Base-by-base conservation (phyloP, 257 asterid species). In the Gardenia jasminoides region DNA sequence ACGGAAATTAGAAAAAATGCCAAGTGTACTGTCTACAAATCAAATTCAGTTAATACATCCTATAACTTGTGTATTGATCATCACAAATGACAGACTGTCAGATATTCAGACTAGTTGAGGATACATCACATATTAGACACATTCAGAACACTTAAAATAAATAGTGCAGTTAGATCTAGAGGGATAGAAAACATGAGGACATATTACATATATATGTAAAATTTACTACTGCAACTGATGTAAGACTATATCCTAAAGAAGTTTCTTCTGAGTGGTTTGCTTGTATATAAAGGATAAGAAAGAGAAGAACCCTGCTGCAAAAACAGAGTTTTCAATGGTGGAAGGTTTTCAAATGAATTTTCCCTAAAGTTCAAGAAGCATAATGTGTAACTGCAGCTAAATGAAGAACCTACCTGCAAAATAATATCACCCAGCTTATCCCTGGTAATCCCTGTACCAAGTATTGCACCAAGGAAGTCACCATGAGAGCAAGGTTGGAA, bases 391-490 rank as follows among this genome's bases (percentile, higher is more conserved):
- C 44, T 75, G 81, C 8, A n/a, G 66, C 15, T 50, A 48, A 10
- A 71, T 62, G 58, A 78, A 61, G 47, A 46, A 3, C 22, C 70
- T 87, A 93, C 99, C 98, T 90, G 97, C 88, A 96, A 74, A 80
- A 93, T 81, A 74, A 96, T 91, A 83, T 96, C 99, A 41, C 98
- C 99, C 64, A 96, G 73, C 84, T 93, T 93, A 80, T 89, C 94
- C 85, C 98, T 90, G 77, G 91, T 89, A 70, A 96, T 93, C 76
- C 99, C 98, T 67, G 96, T 93, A 79, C 97, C 96, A 83, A 93
- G 98, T 77, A 96, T 92, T 73, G 98, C 80, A 77, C 98, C 98
- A 66, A 93, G 98, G 86, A 93, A 96, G 87, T 96, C 98, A 50
- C 99, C 95, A 83, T 96, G 99, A 81, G 91, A 92, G 82, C 92